These are phyloP conservation scores for Musa troglodytarum DNA, from an alignment of 176 grass and related monocot genomes.

Conservation along the genomic window DNA sequence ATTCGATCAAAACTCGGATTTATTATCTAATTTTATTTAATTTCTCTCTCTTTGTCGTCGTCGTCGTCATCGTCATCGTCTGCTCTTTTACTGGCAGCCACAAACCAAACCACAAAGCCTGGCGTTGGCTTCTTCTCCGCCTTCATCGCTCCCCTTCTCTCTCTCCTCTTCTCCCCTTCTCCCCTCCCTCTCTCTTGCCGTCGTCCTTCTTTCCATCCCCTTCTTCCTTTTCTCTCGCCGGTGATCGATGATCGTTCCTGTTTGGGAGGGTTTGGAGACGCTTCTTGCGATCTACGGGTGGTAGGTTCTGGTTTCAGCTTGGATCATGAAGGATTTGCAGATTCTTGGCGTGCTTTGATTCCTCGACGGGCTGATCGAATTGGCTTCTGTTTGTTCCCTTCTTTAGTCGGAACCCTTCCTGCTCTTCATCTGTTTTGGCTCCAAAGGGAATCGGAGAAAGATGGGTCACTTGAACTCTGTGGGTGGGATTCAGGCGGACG, in stretches of 20 bases:
- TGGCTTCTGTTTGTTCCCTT: background rate
- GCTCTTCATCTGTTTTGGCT: background rate
- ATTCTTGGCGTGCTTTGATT: background rate
- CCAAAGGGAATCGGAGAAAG: background rate
- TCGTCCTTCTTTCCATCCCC: conserved; percentile 3
- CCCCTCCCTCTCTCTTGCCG: conserved; percentile 3
- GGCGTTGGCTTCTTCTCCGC: background rate
- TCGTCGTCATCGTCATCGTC: background rate
- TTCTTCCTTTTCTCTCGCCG: background rate
- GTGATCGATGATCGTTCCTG: background rate
- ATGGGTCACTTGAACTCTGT: conserved; percentile 20
- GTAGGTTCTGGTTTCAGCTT: background rate
- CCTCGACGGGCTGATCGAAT: background rate
- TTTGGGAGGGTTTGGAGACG: conserved; percentile 5
- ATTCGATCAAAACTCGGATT: background rate
- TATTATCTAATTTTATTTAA: background rate
- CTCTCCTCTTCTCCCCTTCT: background rate
- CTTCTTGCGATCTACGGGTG: background rate
- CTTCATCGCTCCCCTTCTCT: conserved; percentile 4
- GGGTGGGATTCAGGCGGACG: conserved; percentile 30
- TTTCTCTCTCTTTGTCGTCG: background rate
- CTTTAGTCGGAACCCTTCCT: background rate
- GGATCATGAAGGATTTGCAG: background rate
- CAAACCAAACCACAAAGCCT: background rate
- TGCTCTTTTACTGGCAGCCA: background rate